phyloP scores from a whole-genome alignment of 164 flowering plant species.

The Litsea cubeba region DNA sequence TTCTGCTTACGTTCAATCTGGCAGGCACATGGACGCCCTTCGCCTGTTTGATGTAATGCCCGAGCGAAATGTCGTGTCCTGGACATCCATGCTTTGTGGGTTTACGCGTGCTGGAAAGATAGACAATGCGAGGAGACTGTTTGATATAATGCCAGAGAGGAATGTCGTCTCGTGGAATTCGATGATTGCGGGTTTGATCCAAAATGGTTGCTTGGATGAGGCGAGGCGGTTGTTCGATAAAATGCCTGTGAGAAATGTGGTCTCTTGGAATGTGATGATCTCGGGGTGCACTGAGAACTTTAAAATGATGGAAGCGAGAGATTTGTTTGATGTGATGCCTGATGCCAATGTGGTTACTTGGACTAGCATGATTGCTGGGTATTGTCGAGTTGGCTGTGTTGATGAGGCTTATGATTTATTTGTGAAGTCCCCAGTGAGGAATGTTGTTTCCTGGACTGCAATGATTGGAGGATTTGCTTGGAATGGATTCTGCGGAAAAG shows the following conservation, averaged over 20 bases:
- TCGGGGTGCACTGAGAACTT: constrained; percentile 39
- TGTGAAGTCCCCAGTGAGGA: constrained; percentile 43
- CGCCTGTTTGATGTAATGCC: constrained; percentile 43
- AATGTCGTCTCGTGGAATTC: constrained; percentile 58
- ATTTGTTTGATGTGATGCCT: constrained; percentile 40
- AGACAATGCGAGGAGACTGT: constrained; percentile 29
- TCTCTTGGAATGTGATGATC: constrained; percentile 51
- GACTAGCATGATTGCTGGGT: constrained; percentile 58
- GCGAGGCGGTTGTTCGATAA: constrained; percentile 38
- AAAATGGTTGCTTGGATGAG: constrained; percentile 41
- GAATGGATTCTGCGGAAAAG: constrained; percentile 46
- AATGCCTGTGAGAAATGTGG: constrained; percentile 34
- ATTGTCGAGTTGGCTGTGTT: constrained; percentile 48
- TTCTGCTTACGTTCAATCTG: constrained; percentile 38
- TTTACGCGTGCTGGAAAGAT: constrained; percentile 23
- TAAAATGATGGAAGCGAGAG: constrained; percentile 43
- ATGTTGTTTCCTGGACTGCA: constrained; percentile 68
- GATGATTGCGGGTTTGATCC: constrained; percentile 47
- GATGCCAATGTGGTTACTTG: constrained; percentile 51
- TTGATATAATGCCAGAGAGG: constrained; percentile 44
- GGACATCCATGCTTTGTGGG: constrained; percentile 55
- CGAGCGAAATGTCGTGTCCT: constrained; percentile 47
- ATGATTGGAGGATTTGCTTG: constrained; percentile 65
- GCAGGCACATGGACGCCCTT: constrained; percentile 38
- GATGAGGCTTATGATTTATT: constrained; percentile 45